phyloP scores from a whole-genome alignment of 2,329 filamentous ascomycete species.

The Mollisiaceae sp. region DNA sequence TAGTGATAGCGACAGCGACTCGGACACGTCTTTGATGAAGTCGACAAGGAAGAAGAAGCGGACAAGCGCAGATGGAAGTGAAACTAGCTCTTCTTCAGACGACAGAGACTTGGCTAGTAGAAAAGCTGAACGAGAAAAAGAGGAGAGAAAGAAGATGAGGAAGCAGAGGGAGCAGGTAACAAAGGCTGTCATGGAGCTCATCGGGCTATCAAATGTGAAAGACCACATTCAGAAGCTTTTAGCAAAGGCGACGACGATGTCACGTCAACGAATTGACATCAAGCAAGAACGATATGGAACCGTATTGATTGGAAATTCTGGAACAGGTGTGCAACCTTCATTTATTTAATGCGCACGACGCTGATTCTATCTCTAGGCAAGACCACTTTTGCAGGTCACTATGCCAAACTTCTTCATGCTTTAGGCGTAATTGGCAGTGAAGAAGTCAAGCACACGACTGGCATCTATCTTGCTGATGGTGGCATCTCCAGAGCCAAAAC shows the following conservation, averaged over 20 bases:
- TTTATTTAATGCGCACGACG: not conserved
- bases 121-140: conserved; percentile 34
- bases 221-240: conserved; percentile 55
- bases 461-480: conserved; percentile 66
- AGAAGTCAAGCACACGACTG: conserved; percentile 69
- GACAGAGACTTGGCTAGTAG: conserved; percentile 54
- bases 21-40: not conserved
- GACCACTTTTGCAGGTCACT: conserved; percentile 76
- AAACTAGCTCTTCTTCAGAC: conserved; percentile 30
- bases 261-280: conserved; percentile 52
- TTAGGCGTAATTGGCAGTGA: conserved; percentile 66
- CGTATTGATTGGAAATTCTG: conserved; percentile 60
- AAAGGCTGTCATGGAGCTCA: conserved; percentile 57
- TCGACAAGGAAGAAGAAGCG: conserved; percentile 7
- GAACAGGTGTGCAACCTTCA: conserved; percentile 37
- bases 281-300: conserved; percentile 55
- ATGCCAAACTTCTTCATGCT: conserved; percentile 67
- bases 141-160: conserved; percentile 32
- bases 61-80: not conserved
- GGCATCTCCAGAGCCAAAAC: conserved; percentile 64
- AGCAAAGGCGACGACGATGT: conserved; percentile 51
- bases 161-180: conserved; percentile 49
- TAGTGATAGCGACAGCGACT: not conserved
- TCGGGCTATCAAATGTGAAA: conserved; percentile 60
- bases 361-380: conserved; percentile 59